A percentile compares a stretch with the other conserved stretches of the same genome.
These are phyloP conservation scores for Naganishia sp. DNA, from an alignment of 1,284 basidiomycete species.

Conservation along the genomic window DNA sequence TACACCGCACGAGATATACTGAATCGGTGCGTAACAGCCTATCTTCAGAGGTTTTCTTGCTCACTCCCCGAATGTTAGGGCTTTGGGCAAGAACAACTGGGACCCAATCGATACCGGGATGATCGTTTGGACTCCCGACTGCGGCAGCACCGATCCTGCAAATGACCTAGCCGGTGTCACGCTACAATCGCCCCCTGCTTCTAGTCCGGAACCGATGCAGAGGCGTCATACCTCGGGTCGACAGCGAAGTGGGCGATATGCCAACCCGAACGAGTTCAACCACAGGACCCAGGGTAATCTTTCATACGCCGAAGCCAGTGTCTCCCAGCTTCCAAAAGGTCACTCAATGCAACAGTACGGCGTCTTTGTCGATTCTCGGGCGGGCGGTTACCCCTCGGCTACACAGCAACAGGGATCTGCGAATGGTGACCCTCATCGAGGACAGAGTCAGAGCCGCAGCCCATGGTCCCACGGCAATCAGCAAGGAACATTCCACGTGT, in stretches of 20 bases:
- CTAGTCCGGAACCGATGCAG: slow-evolving; percentile 4
- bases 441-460: not conserved
- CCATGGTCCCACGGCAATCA: slow-evolving; percentile 9
- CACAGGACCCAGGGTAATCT: not conserved
- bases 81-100: slow-evolving; percentile 49
- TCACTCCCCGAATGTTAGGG: slow-evolving; percentile 29
- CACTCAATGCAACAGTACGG: slow-evolving; percentile 15
- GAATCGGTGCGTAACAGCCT: slow-evolving; percentile 46
- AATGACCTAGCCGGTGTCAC: slow-evolving; percentile 39
- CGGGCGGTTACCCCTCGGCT: slow-evolving; percentile 3
- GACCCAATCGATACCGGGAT: slow-evolving; percentile 47
- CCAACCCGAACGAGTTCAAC: not conserved
- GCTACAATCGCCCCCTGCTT: slow-evolving; percentile 18
- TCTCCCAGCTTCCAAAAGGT: not conserved
- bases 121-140: slow-evolving; percentile 45
- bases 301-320: slow-evolving; percentile 13
- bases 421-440: not conserved
- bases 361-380: slow-evolving; percentile 1
- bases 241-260: slow-evolving; percentile 6
- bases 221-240: slow-evolving; percentile 10
- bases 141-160: slow-evolving; percentile 45
- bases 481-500: slow-evolving; percentile 5
- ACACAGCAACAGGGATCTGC: not conserved
- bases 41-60: not conserved
- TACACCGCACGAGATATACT: slow-evolving; percentile 53